Conservation (phyloP, 768 basidiomycete genomes). For the Phallus indusiatus region DNA sequence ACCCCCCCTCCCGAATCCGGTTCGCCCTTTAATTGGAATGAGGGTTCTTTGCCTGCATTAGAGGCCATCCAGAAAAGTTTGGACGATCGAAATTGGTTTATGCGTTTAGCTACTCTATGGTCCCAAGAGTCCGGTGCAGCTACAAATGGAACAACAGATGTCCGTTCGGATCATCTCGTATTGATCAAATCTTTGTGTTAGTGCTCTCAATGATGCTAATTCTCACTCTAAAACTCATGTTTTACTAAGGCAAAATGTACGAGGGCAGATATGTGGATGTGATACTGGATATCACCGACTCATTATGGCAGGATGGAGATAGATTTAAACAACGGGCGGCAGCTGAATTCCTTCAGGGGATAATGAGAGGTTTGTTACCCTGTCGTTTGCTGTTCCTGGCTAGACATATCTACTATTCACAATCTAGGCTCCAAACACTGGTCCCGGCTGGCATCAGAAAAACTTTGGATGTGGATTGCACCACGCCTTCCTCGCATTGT, state of each 20-base stretch:
- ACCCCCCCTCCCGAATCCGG: conserved; percentile 13
- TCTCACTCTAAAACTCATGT: conserved; percentile 12
- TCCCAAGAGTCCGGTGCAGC: conserved; percentile 66
- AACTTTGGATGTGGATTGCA: conserved; percentile 67
- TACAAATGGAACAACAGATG: conserved; percentile 38
- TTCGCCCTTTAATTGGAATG: conserved; percentile 18
- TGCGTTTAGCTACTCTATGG: conserved; percentile 55
- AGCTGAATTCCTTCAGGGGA: conserved; percentile 61
- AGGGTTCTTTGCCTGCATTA: conserved; percentile 23
- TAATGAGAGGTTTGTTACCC: conserved; percentile 52
- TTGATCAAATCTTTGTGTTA: conserved; percentile 43
- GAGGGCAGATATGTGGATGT: conserved; percentile 42
- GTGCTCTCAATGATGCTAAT: conserved; percentile 14
- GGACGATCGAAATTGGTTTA: conserved; percentile 46
- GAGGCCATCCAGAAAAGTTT: conserved; percentile 40
- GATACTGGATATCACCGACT: conserved; percentile 47
- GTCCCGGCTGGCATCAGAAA: conserved; percentile 40
- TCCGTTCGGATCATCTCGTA: conserved; percentile 43
- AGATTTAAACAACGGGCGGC: conserved; percentile 83
- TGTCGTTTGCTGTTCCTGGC: neutral
- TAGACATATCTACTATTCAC: neutral
- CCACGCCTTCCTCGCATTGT: conserved; percentile 54
- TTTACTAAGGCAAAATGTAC: conserved; percentile 52
- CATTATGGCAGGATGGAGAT: conserved; percentile 53
- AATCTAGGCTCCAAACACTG: conserved; percentile 75